Evolutionary conservation across 2,329 filamentous ascomycete species (phyloP).

Genomic region (Furcasterigmium sp.): DNA sequence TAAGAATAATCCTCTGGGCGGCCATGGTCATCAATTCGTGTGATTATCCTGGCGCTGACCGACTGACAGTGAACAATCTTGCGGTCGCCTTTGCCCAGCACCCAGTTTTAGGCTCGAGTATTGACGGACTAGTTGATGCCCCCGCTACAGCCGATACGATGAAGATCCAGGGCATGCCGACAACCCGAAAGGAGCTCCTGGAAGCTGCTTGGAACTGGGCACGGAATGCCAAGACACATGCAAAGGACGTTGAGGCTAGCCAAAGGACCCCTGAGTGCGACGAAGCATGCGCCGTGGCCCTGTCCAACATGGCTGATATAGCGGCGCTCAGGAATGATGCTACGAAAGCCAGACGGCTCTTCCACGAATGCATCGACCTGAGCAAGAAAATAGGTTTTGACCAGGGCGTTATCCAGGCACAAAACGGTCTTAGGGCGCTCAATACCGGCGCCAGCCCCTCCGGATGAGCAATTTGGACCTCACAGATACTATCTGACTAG

Average conservation of each 20-base stretch:
- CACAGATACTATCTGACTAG: no score
- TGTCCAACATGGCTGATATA: constrained; percentile 84
- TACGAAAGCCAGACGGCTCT: constrained; percentile 61
- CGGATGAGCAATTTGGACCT: no score
- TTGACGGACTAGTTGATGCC: constrained; percentile 6
- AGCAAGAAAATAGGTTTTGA: constrained; percentile 48
- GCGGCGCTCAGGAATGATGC: constrained; percentile 67
- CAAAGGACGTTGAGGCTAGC: constrained; percentile 59
- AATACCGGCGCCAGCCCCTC: background rate
- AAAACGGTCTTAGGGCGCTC: constrained; percentile 36
- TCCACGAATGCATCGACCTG: constrained; percentile 61
- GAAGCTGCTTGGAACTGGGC: constrained; percentile 74
- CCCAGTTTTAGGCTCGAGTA: constrained; percentile 30
- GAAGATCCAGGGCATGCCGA: constrained; percentile 19
- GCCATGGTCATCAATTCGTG: no score
- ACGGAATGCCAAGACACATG: constrained; percentile 65
- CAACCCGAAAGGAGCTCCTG: constrained; percentile 56
- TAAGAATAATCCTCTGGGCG: constrained; percentile 37
- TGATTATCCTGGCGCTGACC: constrained; percentile 10
- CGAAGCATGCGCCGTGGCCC: constrained; percentile 72
- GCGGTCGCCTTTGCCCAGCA: constrained; percentile 69
- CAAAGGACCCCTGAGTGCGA: constrained; percentile 75
- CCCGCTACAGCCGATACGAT: constrained; percentile 2
- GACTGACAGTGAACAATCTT: constrained; percentile 68
- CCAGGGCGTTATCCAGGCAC: constrained; percentile 46